Evolutionary conservation across 2,329 filamentous ascomycete species (phyloP), one percentile per base, ranked within the genome.

Genomic region (Alternaria conjuncta): DNA sequence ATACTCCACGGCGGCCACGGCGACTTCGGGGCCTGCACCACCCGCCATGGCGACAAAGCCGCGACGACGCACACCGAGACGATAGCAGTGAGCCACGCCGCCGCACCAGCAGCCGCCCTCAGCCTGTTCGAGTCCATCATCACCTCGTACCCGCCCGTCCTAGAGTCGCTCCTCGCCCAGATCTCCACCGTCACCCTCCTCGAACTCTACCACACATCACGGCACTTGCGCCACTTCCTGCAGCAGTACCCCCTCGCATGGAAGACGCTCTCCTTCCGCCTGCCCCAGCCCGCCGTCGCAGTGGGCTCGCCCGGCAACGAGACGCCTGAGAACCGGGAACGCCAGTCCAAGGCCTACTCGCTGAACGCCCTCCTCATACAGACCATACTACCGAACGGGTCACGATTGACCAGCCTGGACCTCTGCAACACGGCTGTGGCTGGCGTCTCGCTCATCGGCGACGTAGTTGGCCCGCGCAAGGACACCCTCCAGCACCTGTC

Each of bases 381-480:
- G 62, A 83, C 88, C 54, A 81, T 88, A 55, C 79, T 86, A 12
- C 86, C 87, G 20, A 86, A 87, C 72, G 87, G 86, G 54, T 84
- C 83, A 23, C 84, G 86, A 59, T 78, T 89, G 66, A 84, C 80
- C 67, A 88, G 84, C 65, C 78, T 89, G 64, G 86, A 88, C 74
- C 79, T 89, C 63, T 87, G 87, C 79, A 88, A 88, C 72, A 89
- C 87, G 9, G 85, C 86, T 11, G 86, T 88, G 25, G 86, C 84
- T 23, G 87, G 87, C 25, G 83, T 86, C 58, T 86, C 85, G 45
- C 81, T 89, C 50, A 85, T 85, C 9, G 84, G 82, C 41, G 85
- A 82, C 20, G 85, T 89, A 18, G 78, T 89, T 55, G 82, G 85
- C 64, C 82, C 84, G 44, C 83, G 86, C 28, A 82, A 85, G 60